phyloP scores from a whole-genome alignment of 2,329 filamentous ascomycete genomes.

The Clathrospora elynae region DNA sequence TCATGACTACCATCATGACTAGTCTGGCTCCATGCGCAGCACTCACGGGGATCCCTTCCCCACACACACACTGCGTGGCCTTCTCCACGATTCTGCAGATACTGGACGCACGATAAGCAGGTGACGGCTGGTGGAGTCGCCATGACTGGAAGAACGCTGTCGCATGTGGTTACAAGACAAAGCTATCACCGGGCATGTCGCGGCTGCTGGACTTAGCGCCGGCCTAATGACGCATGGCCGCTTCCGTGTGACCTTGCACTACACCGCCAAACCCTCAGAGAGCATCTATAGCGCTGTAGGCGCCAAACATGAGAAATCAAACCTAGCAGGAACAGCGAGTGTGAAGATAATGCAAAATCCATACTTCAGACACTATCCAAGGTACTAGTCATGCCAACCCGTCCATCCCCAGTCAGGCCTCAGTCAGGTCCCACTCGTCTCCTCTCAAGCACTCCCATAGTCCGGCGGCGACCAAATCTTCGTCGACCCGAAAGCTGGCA shows the following conservation, averaged over 20 bases:
- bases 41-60: conserved; percentile 17
- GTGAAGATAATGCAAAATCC: too few relatives aligned
- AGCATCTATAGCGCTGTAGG: too few relatives aligned
- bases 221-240: conserved; percentile 12
- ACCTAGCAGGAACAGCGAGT: too few relatives aligned
- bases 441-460: too few relatives aligned
- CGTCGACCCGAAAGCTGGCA: conserved; percentile 24
- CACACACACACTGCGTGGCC: conserved; percentile 7
- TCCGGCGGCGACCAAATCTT: conserved; percentile 20
- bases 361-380: too few relatives aligned
- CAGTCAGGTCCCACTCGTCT: too few relatives aligned
- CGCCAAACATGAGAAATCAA: too few relatives aligned
- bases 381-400: too few relatives aligned
- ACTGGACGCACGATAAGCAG: conserved; percentile 22
- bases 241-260: conserved; percentile 11
- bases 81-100: conserved; percentile 21
- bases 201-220: conserved; percentile 10
- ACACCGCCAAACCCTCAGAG: too few relatives aligned
- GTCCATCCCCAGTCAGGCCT: too few relatives aligned
- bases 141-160: conserved; percentile 6
- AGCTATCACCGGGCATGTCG: conserved; percentile 8
- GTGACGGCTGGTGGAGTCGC: conserved; percentile 25
- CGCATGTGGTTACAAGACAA: conserved; percentile 8
- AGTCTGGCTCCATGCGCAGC: conserved; percentile 5
- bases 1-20: conserved; percentile 7